A percentile compares a stretch with the other conserved stretches of the same genome.
Evolutionary conservation across 2,329 filamentous ascomycete species (phyloP).

Genomic region (Clarireedia homoeocarpa): DNA sequence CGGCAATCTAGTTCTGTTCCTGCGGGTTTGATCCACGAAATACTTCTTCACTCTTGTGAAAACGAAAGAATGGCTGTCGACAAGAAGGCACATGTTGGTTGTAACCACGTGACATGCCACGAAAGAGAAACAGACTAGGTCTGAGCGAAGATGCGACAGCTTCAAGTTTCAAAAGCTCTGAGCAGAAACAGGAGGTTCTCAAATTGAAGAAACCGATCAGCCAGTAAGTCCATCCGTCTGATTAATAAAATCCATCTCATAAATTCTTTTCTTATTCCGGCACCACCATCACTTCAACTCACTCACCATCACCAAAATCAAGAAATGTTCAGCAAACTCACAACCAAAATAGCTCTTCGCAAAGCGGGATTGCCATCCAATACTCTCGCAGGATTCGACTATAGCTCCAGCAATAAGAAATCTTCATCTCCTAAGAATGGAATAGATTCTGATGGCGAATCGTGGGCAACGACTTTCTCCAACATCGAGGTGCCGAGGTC

Average conservation of each 20-base stretch:
- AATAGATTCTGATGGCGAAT: conserved; percentile 3
- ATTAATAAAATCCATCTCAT: background rate
- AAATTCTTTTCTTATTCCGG: background rate
- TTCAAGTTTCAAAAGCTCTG: background rate
- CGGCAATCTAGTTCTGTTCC: too few species aligned
- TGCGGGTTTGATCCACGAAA: too few species aligned
- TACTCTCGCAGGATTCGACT: conserved; percentile 15
- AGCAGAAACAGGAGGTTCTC: background rate
- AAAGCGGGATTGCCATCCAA: conserved; percentile 26
- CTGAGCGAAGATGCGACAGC: conserved; percentile 6
- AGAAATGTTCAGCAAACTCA: conserved; percentile 27
- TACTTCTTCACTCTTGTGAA: too few species aligned
- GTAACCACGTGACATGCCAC: background rate
- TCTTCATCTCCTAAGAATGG: conserved; percentile 14
- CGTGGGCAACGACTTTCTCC: conserved; percentile 25
- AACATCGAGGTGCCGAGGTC: conserved; percentile 24
- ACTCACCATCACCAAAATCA: background rate
- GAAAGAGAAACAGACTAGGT: background rate
- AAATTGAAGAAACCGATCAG: background rate
- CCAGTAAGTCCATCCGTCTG: background rate
- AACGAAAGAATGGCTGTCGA: background rate
- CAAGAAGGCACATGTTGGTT: background rate
- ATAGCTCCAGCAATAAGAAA: conserved; percentile 6
- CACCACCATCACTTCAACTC: background rate
- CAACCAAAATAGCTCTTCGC: conserved; percentile 27